These are phyloP conservation scores for Fusarium liriodendri DNA, from an alignment of 2,329 filamentous ascomycete genomes.

Conservation along the genomic window DNA sequence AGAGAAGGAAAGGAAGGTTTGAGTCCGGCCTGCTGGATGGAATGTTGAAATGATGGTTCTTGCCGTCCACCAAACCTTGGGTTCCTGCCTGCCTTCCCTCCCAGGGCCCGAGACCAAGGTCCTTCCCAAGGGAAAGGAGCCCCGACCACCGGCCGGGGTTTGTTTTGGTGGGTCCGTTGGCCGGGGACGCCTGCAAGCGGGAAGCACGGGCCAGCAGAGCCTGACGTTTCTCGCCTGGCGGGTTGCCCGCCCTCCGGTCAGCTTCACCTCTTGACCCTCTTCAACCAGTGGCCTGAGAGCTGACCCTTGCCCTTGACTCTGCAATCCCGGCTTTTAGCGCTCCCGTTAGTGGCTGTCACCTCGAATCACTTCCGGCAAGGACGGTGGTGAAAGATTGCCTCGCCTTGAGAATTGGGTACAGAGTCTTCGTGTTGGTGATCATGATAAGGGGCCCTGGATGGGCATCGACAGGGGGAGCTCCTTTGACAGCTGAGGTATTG, in stretches of 20 bases:
- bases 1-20: conserved; percentile 23
- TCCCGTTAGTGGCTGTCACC: conserved; percentile 37
- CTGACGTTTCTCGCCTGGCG: conserved; percentile 25
- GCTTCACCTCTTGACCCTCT: neutral
- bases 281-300: conserved; percentile 10
- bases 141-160: conserved; percentile 24
- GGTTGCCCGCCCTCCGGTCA: neutral
- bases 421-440: conserved; percentile 24
- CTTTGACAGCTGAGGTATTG: neutral
- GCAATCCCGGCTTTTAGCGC: conserved; percentile 24
- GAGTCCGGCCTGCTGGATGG: conserved; percentile 22
- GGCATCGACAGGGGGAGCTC: neutral
- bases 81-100: neutral
- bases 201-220: conserved; percentile 31
- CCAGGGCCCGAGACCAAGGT: conserved; percentile 1
- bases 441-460: conserved; percentile 2
- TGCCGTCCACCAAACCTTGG: conserved; percentile 1
- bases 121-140: conserved; percentile 7
- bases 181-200: conserved; percentile 32
- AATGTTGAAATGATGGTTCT: conserved; percentile 26
- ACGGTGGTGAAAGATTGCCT: conserved; percentile 35
- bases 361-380: conserved; percentile 36
- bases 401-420: neutral
- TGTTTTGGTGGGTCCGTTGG: conserved; percentile 37
- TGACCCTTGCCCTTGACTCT: conserved; percentile 21